These are phyloP conservation scores for Diaporthe nobilis DNA, from an alignment of 2,329 filamentous ascomycete genomes.

Conservation along the genomic window DNA sequence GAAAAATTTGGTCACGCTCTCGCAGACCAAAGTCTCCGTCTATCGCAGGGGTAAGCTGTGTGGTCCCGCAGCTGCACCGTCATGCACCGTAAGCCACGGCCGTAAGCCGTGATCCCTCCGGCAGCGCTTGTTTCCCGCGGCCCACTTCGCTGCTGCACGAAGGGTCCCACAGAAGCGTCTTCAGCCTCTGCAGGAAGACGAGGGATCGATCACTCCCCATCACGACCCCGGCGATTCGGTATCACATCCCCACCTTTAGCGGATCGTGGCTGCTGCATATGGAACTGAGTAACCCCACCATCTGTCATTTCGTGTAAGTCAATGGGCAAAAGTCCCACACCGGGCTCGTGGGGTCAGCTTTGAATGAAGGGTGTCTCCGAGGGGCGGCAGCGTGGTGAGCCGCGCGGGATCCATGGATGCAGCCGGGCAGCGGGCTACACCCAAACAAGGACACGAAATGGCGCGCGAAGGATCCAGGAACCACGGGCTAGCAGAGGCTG, in stretches of 20 bases:
- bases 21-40: not conserved
- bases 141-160: not conserved
- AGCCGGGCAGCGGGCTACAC: not conserved
- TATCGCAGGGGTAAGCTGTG: not conserved
- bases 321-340: not conserved
- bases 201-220: not conserved
- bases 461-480: slow-evolving; percentile 29
- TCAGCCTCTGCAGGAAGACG: not conserved
- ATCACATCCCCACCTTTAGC: not conserved
- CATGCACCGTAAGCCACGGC: slow-evolving; percentile 12
- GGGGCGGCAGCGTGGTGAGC: not conserved
- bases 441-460: not conserved
- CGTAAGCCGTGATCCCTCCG: not conserved
- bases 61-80: not conserved
- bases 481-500: slow-evolving; percentile 10
- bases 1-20: not conserved
- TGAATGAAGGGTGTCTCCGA: not conserved
- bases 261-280: not conserved
- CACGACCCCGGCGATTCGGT: not conserved
- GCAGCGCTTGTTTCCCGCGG: not conserved
- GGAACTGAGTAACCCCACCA: not conserved
- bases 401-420: slow-evolving; percentile 7
- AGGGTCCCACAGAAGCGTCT: not conserved
- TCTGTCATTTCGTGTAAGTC: not conserved
- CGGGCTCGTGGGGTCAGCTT: not conserved